phyloP scores from a whole-genome alignment of 2,329 filamentous ascomycete genomes.

The Capronia americana region DNA sequence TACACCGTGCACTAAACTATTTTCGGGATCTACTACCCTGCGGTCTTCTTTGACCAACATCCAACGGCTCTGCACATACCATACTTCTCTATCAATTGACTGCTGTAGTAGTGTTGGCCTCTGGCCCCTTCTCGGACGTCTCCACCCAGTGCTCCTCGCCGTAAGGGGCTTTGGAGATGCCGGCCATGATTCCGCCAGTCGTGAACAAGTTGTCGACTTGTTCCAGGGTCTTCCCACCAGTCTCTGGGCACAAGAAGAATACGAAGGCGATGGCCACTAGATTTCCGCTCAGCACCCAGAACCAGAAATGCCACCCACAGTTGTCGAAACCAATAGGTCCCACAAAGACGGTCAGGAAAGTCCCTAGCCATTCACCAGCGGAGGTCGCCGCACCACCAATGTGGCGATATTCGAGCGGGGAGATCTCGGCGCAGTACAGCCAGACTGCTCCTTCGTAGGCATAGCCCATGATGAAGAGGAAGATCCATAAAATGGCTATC shows the following conservation, averaged over 20 bases:
- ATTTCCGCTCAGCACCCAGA: slow-evolving; percentile 43
- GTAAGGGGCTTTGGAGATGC: not conserved
- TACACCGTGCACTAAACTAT: too few species aligned
- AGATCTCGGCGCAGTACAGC: slow-evolving; percentile 45
- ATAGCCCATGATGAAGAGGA: slow-evolving; percentile 44
- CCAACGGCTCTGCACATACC: too few species aligned
- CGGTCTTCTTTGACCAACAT: too few species aligned
- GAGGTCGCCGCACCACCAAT: slow-evolving; percentile 44
- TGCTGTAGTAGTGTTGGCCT: not conserved
- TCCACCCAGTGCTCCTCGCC: not conserved
- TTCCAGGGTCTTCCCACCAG: slow-evolving; percentile 33
- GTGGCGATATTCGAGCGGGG: slow-evolving; percentile 46
- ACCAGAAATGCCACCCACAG: slow-evolving; percentile 45
- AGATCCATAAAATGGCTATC: slow-evolving; percentile 44
- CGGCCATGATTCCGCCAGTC: slow-evolving; percentile 3
- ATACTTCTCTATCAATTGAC: too few species aligned
- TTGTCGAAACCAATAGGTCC: slow-evolving; percentile 45
- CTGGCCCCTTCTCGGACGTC: not conserved
- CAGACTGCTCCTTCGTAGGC: slow-evolving; percentile 42
- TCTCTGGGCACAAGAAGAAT: slow-evolving; percentile 35
- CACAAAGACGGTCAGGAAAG: slow-evolving; percentile 47
- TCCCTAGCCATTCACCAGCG: slow-evolving; percentile 45
- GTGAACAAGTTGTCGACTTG: slow-evolving; percentile 32
- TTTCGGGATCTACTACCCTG: too few species aligned
- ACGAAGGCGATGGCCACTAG: slow-evolving; percentile 33